Conservation (phyloP, 257 asterid species). For the Solanum chiquidenum region DNA sequence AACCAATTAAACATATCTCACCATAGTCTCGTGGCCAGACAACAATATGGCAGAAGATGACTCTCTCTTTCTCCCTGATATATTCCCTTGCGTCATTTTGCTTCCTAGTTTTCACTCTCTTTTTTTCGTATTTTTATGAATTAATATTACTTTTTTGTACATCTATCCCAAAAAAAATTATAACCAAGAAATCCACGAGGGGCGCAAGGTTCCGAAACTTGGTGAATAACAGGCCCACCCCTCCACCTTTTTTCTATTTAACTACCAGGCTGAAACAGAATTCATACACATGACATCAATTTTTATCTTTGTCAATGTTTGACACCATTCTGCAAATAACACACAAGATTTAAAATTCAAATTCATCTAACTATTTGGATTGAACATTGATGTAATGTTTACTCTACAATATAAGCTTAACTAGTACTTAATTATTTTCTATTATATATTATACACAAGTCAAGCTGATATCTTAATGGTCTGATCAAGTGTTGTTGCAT, state of each 20-base stretch:
- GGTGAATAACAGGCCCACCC: not conserved
- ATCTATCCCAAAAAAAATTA: not conserved
- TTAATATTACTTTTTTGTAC: not conserved
- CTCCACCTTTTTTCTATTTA: not conserved
- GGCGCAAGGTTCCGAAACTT: not conserved
- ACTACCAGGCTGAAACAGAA: not conserved
- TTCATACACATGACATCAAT: not conserved
- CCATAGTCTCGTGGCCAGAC: not conserved
- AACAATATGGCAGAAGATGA: not conserved
- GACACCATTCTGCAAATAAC: not conserved
- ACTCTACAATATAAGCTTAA: not conserved
- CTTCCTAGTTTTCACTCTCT: not conserved
- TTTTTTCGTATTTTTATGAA: not conserved
- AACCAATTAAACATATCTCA: not conserved
- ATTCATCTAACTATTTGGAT: not conserved
- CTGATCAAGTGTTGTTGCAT: not conserved
- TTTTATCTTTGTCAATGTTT: not conserved
- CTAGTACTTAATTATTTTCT: not conserved
- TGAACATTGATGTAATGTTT: not conserved
- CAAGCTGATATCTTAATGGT: not conserved
- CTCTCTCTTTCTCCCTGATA: not conserved
- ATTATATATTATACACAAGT: not conserved
- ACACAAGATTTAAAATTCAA: not conserved
- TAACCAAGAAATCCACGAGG: not conserved
- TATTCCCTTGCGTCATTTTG: not conserved